Evolutionary conservation across 495 filamentous ascomycete species (phyloP), one percentile per base, ranked within the genome.

Genomic region (Neurospora hispaniola): DNA sequence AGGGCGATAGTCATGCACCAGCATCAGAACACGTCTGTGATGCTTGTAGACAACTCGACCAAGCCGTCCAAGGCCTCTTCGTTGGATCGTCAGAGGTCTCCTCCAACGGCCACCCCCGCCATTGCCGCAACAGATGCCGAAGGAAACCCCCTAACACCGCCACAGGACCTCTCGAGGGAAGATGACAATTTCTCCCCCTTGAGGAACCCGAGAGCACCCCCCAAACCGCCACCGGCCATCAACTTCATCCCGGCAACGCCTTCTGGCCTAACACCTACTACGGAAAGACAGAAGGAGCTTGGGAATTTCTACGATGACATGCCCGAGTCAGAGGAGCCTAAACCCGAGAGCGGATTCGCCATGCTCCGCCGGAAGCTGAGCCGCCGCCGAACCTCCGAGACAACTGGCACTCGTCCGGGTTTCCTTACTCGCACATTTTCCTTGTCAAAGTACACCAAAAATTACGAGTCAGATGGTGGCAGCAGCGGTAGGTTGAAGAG

Each of bases 11-110:
- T 88, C 73, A 90, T 97, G 42, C 96, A 91, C 78, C 90, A 93
- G 3, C 94, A 97, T 79, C 93, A 94, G 78, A 97, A 97, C 74
- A 89, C 90, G 73, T 95, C 93, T 4, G 84, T 93, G 12, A 82
- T 96, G 66, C 82, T 96, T 71, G 90, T 97, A 48, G 88, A 96
- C 48, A 91, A 94, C 75, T 88, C 84, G 85, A 80, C 80, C 73
- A 80, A 81, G 75, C 78, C 82, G 16, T 83, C 81, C 0, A 78
- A 81, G 69, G 75, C 44, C 31, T 81, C 80, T 1, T 81, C 82
- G 1, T 39, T 78, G 3, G 74, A 79, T 14, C 71, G 43, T 10
- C 39, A 76, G 35, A 75, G 72, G 72, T 35, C 69, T 4, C 48
- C 73, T 2, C 73, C 71, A 4, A 10, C 44, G 18, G 69, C 69